Conservation (phyloP, 305 asterid genomes). For the Fraxinus albicans region DNA sequence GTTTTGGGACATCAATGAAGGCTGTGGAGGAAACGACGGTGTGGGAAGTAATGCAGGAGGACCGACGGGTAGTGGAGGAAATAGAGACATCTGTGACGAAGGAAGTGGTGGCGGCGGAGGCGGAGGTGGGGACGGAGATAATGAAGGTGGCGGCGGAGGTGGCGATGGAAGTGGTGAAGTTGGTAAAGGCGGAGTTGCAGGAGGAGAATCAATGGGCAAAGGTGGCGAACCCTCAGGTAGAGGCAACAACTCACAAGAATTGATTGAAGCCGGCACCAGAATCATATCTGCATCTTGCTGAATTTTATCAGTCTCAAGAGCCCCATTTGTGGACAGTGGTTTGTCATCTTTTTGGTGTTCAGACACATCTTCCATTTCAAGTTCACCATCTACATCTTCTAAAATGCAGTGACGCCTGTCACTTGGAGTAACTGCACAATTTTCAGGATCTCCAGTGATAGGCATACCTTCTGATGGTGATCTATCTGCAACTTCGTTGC, state of each 20-base stretch:
- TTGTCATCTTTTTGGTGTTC: constrained; percentile 71
- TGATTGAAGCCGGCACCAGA: constrained; percentile 37
- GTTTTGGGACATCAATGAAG: constrained; percentile 48
- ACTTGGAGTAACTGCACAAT: constrained; percentile 53
- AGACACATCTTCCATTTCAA: constrained; percentile 98
- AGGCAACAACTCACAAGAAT: constrained; percentile 39
- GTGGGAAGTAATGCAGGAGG: constrained; percentile 48
- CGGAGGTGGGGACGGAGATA: constrained; percentile 34
- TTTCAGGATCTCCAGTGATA: constrained; percentile 47
- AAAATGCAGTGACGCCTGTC: constrained; percentile 78
- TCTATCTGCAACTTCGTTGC: constrained; percentile 38
- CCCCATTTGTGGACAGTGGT: constrained; percentile 29
- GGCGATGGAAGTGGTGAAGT: constrained; percentile 66
- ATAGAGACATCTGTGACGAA: constrained; percentile 37
- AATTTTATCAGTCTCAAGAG: constrained; percentile 32
- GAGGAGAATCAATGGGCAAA: constrained; percentile 78
- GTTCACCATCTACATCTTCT: constrained; percentile 97
- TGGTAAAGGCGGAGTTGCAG: constrained; percentile 83
- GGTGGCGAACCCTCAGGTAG: constrained; percentile 87
- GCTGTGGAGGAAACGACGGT: constrained; percentile 48
- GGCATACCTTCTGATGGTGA: constrained; percentile 50
- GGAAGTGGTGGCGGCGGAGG: constrained; percentile 55
- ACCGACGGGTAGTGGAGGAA: constrained; percentile 46
- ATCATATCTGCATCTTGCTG: constrained; percentile 33
- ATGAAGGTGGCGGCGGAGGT: constrained; percentile 47